These are phyloP conservation scores for Colletotrichum neosansevieriae DNA, from an alignment of 2,329 filamentous ascomycete genomes.

Conservation along the genomic window DNA sequence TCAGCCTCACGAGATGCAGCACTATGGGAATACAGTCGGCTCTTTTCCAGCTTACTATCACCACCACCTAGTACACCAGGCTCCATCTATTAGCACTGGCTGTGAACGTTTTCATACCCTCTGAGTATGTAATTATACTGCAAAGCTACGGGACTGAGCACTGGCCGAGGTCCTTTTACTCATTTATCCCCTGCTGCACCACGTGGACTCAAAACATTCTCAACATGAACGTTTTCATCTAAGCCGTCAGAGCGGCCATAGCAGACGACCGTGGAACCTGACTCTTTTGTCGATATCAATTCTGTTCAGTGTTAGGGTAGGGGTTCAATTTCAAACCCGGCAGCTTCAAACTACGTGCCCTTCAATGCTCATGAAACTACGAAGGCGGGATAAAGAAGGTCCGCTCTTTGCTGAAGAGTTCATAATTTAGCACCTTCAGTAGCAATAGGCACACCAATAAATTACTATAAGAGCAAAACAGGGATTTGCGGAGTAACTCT, in stretches of 20 bases:
- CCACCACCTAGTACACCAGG: not conserved
- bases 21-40: not conserved
- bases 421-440: not conserved
- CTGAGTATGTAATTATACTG: fast-evolving
- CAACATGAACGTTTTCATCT: not conserved
- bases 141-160: not conserved
- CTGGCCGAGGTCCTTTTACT: not conserved
- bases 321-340: no score
- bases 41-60: not conserved
- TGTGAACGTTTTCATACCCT: not conserved
- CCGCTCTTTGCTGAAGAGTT: not conserved
- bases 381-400: not conserved
- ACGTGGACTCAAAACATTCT: not conserved
- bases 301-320: no score
- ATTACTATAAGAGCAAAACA: not conserved
- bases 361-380: not conserved
- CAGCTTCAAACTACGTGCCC: no score
- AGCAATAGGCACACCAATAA: not conserved
- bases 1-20: not conserved
- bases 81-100: not conserved
- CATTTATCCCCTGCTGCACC: not conserved
- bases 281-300: no score
- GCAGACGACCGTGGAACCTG: not conserved
- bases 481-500: not conserved
- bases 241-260: not conserved